Evolutionary conservation across 1,284 basidiomycete species (phyloP), one percentile per base, ranked within the genome.

Genomic region (Ceratobasidium theobromae): DNA sequence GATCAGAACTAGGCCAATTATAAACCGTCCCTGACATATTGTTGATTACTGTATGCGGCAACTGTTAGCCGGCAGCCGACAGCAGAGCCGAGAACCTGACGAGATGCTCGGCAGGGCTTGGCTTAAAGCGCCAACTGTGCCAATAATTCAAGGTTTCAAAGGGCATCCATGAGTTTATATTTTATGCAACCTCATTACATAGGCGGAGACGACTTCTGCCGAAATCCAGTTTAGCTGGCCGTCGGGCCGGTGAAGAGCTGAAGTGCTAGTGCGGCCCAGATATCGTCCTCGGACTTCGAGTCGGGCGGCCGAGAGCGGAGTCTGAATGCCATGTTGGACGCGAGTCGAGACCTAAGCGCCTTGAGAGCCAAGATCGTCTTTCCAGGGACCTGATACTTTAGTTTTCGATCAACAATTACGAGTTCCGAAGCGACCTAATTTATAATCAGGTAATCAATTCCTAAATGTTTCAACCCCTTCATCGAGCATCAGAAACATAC

Each of bases 311-410:
- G 35, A 28, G 25, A 21, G 18, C 58, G 58, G n/a, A 62, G 58
- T n/a, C 46, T 38, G 21, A 40, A 79, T 3, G 86, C 82, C 69
- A 98, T 80, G 49, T 90, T 80, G 3, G 76, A 76, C 6, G 78
- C 77, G 57, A 97, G 78, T 53, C 89, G 86, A 18, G 79, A 81
- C 12, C 95, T 86, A 40, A 99, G 78, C 60, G 84, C 74, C 74
- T 95, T 95, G 71, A 98, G 79, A 0, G 94, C 94, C 46, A 96
- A 75, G 65, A 86, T 85, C 0, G 87, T 79, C 77, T 89, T 93
- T 0, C 90, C 84, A 0, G 85, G 73, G 9, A 92, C 76, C 38
- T 82, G 82, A 73, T 89, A 93, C 69, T 84, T 86, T 75, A 95
- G 81, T 76, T 93, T 96, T 55, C 92, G 86, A 75, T 98, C 96